phyloP scores from a whole-genome alignment of 1,284 basidiomycete species.

The Hypsizygus ulmarius region DNA sequence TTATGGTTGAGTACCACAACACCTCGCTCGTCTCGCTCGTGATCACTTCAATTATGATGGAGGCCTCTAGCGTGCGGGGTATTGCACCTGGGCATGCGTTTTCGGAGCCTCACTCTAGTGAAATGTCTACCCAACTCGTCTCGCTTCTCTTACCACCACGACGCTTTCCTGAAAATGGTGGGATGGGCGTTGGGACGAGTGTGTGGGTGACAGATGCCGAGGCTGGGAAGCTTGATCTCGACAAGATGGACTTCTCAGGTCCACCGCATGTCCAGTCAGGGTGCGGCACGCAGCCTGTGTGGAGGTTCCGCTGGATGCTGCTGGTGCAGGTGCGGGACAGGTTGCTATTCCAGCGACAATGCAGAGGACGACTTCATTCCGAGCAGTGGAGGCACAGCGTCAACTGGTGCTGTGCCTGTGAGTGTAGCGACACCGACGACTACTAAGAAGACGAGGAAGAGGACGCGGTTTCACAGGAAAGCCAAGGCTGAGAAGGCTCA shows the following conservation, averaged over 20 bases:
- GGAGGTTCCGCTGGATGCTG: conserved; percentile 41
- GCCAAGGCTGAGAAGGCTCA: conserved; percentile 8
- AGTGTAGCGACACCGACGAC: conserved; percentile 18
- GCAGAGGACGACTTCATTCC: conserved; percentile 22
- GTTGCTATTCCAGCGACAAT: conserved; percentile 26
- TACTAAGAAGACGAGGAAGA: conserved; percentile 21
- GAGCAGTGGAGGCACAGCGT: not conserved
- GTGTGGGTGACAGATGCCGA: not conserved
- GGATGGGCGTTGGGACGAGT: conserved; percentile 37
- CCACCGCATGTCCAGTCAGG: conserved; percentile 30
- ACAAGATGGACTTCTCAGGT: conserved; percentile 64
- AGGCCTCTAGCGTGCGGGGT: too few relatives aligned
- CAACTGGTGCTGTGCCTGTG: conserved; percentile 12
- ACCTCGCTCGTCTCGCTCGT: too few relatives aligned
- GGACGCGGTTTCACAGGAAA: conserved; percentile 22
- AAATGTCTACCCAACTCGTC: too few relatives aligned
- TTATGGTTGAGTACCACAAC: too few relatives aligned
- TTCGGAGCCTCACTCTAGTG: too few relatives aligned
- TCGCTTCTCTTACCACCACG: too few relatives aligned
- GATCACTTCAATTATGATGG: too few relatives aligned
- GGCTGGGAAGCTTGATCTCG: conserved; percentile 41
- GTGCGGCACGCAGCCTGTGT: conserved; percentile 42
- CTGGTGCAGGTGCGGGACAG: conserved; percentile 21
- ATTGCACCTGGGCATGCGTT: too few relatives aligned
- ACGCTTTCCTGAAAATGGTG: too few relatives aligned